Conservation (phyloP, 257 asterid species). For the Ocimum tenuiflorum region DNA sequence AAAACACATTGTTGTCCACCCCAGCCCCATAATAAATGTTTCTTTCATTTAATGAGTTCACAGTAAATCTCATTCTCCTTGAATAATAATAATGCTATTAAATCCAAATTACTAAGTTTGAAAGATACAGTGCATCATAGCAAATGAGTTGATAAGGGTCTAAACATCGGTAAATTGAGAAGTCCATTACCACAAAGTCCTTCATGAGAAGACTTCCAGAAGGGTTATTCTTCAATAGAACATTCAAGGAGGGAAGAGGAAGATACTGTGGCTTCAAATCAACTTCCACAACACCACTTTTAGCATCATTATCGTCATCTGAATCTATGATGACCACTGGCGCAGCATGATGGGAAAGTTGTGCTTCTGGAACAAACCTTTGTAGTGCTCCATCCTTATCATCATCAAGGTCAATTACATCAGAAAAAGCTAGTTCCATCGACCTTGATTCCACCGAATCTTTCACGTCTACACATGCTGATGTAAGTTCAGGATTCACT, state of each 20-base stretch:
- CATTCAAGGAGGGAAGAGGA: conserved; percentile 25
- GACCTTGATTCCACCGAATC: conserved; percentile 16
- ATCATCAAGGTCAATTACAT: conserved; percentile 65
- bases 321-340: conserved; percentile 65
- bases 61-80: conserved; percentile 15
- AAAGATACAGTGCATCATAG: neutral
- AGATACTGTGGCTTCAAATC: conserved; percentile 30
- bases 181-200: conserved; percentile 39
- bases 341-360: conserved; percentile 32
- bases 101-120: neutral
- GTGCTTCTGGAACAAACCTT: conserved; percentile 33
- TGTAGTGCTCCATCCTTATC: conserved; percentile 29
- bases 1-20: neutral
- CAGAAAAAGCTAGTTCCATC: conserved; percentile 19
- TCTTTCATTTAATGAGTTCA: conserved; percentile 4
- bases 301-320: conserved; percentile 63
- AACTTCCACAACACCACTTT: conserved; percentile 26
- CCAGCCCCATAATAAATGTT: neutral
- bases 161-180: conserved; percentile 7
- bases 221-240: conserved; percentile 35
- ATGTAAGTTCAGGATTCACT: conserved; percentile 37
- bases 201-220: conserved; percentile 32
- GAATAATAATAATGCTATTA: neutral
- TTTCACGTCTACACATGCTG: conserved; percentile 29
- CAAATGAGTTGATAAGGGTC: conserved; percentile 1